Percentiles rank a stretch among this genome's conserved stretches.
phyloP scores from a whole-genome alignment of 768 basidiomycete genomes.

The Mycena albidolilacea region DNA sequence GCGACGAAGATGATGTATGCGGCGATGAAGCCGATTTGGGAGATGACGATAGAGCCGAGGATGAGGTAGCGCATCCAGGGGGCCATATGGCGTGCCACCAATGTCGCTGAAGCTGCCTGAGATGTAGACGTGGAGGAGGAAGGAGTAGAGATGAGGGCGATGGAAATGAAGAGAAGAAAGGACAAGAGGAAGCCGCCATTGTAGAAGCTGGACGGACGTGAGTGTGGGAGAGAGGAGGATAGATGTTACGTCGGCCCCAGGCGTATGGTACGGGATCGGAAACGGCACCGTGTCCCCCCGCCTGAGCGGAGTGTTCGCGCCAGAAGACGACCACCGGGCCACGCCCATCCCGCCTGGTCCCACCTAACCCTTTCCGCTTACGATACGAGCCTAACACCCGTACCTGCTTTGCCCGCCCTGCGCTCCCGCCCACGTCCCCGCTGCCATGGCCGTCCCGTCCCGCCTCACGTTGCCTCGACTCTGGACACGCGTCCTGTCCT shows the following conservation, averaged over 20 bases:
- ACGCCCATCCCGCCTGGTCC: no score
- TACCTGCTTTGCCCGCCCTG: no score
- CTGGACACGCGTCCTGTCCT: no score
- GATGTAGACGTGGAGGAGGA: slow-evolving; percentile 90
- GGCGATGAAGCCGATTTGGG: slow-evolving; percentile 89
- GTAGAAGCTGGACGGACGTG: slow-evolving; percentile 74
- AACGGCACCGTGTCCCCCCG: slow-evolving; percentile 79
- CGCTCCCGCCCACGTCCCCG: no score
- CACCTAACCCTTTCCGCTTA: no score
- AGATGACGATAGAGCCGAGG: slow-evolving; percentile 87
- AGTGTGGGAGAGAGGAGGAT: not conserved
- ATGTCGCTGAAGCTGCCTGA: slow-evolving; percentile 97
- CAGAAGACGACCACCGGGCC: slow-evolving; percentile 48
- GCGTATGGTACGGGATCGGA: slow-evolving; percentile 88
- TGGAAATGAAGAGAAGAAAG: slow-evolving; percentile 77
- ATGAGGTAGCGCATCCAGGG: slow-evolving; percentile 94
- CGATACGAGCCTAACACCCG: no score
- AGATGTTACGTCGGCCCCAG: slow-evolving; percentile 93
- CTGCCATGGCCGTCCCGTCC: no score
- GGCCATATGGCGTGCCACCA: slow-evolving; percentile 92
- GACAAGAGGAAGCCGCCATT: slow-evolving; percentile 98
- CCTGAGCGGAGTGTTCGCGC: slow-evolving; percentile 39
- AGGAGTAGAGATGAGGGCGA: slow-evolving; percentile 93
- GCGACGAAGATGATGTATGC: slow-evolving; percentile 98
- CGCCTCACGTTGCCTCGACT: no score